A percentile compares a stretch with the other conserved stretches of the same genome.
Evolutionary conservation across 805 yeast genomes (phyloP).

Genomic region (Starmerella riodocensis): DNA sequence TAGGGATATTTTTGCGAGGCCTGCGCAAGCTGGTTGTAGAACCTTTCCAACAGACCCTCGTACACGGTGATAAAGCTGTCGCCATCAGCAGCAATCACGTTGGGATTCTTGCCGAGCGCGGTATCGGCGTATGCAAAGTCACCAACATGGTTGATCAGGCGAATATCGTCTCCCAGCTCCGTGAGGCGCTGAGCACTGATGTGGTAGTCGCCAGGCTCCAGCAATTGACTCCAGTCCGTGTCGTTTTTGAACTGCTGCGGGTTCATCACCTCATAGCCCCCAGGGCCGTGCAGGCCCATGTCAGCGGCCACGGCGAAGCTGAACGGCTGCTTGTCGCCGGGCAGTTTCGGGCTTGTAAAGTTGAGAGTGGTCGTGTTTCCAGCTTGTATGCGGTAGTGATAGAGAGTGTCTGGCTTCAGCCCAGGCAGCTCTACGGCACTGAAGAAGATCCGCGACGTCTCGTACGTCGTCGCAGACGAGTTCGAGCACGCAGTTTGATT

Average conservation of each 20-base stretch:
- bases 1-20: constrained; percentile 1
- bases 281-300: constrained; percentile 7
- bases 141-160: constrained; percentile 1
- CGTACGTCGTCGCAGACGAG: constrained; percentile 1
- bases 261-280: neutral
- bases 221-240: neutral
- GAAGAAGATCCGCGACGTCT: constrained; percentile 4
- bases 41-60: constrained; percentile 4
- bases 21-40: constrained; percentile 3
- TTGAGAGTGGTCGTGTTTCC: constrained; percentile 1
- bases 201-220: constrained; percentile 5
- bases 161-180: constrained; percentile 1
- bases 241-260: constrained; percentile 2
- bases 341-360: neutral
- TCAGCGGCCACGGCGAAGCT: constrained; percentile 9
- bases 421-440: constrained; percentile 6
- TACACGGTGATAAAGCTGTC: neutral
- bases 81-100: constrained; percentile 1
- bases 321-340: constrained; percentile 4
- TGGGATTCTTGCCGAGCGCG: neutral
- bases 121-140: constrained; percentile 8
- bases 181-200: constrained; percentile 2
- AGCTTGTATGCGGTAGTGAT: constrained; percentile 3
- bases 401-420: constrained; percentile 1
- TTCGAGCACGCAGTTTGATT: constrained; percentile 2